Evolutionary conservation across 306 rosid genomes (phyloP).

Genomic region (Comarum palustre): DNA sequence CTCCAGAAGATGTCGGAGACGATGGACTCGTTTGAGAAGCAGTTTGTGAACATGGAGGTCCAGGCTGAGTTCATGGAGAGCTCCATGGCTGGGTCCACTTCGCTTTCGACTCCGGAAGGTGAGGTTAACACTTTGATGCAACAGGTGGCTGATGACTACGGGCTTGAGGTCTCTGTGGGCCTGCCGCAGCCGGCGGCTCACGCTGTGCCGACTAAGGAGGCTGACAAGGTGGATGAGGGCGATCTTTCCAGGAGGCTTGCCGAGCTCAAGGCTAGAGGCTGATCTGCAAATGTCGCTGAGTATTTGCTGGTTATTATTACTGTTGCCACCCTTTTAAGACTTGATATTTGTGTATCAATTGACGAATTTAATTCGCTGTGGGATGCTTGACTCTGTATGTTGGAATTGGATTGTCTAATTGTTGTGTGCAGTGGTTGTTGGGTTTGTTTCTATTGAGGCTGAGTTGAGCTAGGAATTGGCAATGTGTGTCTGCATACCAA

Average conservation of each 20-base stretch:
- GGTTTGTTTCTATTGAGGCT: background rate
- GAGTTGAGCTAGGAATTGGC: background rate
- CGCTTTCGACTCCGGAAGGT: conserved; percentile 86
- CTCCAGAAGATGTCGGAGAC: conserved; percentile 98
- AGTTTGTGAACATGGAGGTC: conserved; percentile 95
- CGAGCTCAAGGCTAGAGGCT: conserved; percentile 96
- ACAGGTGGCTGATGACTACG: conserved; percentile 93
- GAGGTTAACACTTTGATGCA: conserved; percentile 95
- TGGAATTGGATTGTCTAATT: background rate
- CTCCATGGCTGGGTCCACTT: conserved; percentile 94
- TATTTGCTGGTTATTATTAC: background rate
- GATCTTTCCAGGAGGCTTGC: conserved; percentile 87
- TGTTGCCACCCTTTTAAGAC: background rate
- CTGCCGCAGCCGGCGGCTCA: conserved; percentile 83
- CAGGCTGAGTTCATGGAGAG: conserved; percentile 97
- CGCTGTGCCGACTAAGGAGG: conserved; percentile 77
- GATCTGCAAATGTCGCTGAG: conserved; percentile 3
- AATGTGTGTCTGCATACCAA: background rate
- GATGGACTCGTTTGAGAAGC: conserved; percentile 91
- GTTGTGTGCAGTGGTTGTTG: background rate
- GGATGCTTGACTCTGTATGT: background rate
- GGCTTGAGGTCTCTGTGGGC: conserved; percentile 93
- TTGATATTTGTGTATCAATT: conserved; percentile 39
- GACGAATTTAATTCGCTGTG: conserved; percentile 7
- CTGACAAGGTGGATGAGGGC: conserved; percentile 82